Evolutionary conservation across 2,329 filamentous ascomycete species (phyloP).

Genomic region (Pseudocercospora fijiensis): DNA sequence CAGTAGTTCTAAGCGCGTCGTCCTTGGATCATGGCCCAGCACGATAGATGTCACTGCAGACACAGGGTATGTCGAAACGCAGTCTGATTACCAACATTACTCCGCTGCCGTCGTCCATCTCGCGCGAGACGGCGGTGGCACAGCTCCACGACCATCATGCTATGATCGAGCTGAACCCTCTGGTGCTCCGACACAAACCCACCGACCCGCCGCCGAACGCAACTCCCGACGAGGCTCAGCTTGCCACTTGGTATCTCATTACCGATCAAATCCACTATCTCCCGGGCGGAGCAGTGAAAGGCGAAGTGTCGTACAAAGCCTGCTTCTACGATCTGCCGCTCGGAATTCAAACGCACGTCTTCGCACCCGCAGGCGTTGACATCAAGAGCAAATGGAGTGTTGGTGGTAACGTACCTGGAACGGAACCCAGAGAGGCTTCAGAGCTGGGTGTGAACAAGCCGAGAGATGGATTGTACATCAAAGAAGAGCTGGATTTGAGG

Average conservation of each 20-base stretch:
- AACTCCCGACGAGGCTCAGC: slow-evolving; percentile 64
- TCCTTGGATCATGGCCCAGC: slow-evolving; percentile 8
- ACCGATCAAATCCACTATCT: slow-evolving; percentile 76
- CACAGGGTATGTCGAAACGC: slow-evolving; percentile 64
- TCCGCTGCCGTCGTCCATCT: slow-evolving; percentile 67
- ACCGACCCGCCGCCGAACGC: slow-evolving; percentile 68
- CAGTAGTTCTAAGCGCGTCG: neutral
- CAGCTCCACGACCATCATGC: slow-evolving; percentile 75
- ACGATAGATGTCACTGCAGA: neutral
- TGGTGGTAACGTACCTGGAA: slow-evolving; percentile 66
- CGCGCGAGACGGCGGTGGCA: slow-evolving; percentile 67
- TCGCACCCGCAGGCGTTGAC: slow-evolving; percentile 77
- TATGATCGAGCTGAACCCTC: slow-evolving; percentile 86
- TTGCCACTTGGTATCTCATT: slow-evolving; percentile 74
- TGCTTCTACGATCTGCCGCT: slow-evolving; percentile 73
- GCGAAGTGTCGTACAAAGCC: slow-evolving; percentile 73
- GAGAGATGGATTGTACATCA: slow-evolving; percentile 68
- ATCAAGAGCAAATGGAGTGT: slow-evolving; percentile 84
- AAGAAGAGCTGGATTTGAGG: slow-evolving; percentile 81
- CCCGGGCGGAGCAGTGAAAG: slow-evolving; percentile 62
- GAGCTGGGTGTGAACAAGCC: slow-evolving; percentile 63
- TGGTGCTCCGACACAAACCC: slow-evolving; percentile 69
- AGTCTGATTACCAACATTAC: slow-evolving; percentile 75
- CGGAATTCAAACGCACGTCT: slow-evolving; percentile 79
- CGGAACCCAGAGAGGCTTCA: slow-evolving; percentile 61